These are phyloP conservation scores for Cnidoscolus chayamansa DNA, from an alignment of 441 rosid genomes.

Conservation along the genomic window DNA sequence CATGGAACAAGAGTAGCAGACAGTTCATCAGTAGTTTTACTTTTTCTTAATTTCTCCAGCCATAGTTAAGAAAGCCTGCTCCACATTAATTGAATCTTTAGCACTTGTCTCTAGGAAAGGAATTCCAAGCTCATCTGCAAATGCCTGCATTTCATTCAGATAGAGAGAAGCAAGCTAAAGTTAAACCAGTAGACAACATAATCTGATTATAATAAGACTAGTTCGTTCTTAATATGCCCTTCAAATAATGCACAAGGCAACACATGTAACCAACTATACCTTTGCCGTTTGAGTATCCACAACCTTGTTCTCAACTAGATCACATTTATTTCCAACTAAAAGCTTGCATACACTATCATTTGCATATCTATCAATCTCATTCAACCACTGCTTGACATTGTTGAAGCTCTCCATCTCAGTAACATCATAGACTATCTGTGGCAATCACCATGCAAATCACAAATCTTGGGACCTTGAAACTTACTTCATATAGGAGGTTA, in stretches of 20 bases:
- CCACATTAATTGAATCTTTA: slow-evolving; percentile 75
- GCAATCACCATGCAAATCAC: slow-evolving; percentile 9
- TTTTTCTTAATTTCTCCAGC: slow-evolving; percentile 73
- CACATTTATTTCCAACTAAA: slow-evolving; percentile 86
- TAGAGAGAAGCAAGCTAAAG: slow-evolving; percentile 8
- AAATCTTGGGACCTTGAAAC: slow-evolving; percentile 11
- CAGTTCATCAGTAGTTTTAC: slow-evolving; percentile 34
- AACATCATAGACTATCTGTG: slow-evolving; percentile 83
- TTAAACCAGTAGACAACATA: background rate
- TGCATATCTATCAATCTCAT: slow-evolving; percentile 82
- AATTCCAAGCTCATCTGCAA: slow-evolving; percentile 79
- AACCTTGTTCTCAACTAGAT: slow-evolving; percentile 76
- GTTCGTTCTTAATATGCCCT: no score
- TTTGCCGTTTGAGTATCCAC: slow-evolving; percentile 83
- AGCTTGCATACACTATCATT: slow-evolving; percentile 89
- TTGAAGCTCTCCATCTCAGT: slow-evolving; percentile 96
- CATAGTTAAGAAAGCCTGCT: slow-evolving; percentile 82
- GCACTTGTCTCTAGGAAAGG: slow-evolving; percentile 91
- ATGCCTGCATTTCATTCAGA: slow-evolving; percentile 48
- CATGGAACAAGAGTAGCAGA: background rate
- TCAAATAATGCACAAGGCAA: slow-evolving; percentile 10
- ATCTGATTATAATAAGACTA: no score
- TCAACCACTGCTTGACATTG: slow-evolving; percentile 92
- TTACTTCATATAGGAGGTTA: background rate
- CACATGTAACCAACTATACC: slow-evolving; percentile 32